Conservation (phyloP, 176 grass and related monocot genomes). For the Cenchrus purpureus region DNA sequence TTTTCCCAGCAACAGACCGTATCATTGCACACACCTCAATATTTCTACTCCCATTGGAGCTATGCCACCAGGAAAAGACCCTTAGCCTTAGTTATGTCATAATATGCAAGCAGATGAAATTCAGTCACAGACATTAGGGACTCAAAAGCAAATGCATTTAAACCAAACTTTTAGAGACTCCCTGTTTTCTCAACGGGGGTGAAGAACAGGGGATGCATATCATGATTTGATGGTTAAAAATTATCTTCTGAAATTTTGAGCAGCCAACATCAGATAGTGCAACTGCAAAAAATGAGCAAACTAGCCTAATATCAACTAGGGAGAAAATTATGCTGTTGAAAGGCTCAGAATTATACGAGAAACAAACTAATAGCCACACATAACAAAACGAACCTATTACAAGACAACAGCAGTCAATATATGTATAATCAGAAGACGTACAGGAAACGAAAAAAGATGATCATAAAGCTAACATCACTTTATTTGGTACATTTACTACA, state of each 20-base stretch:
- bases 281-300: neutral
- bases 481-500: neutral
- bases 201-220: too few species aligned
- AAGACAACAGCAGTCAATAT: conserved; percentile 18
- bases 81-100: too few species aligned
- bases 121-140: neutral
- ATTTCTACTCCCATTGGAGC: neutral
- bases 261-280: neutral
- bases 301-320: neutral
- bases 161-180: too few species aligned
- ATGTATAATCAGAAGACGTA: neutral
- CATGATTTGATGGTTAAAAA: too few species aligned
- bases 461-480: conserved; percentile 30
- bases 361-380: neutral
- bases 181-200: too few species aligned
- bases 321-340: conserved; percentile 11
- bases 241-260: neutral
- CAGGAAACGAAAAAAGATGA: neutral
- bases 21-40: neutral
- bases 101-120: neutral
- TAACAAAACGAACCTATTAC: conserved; percentile 4
- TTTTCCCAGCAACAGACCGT: neutral
- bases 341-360: neutral
- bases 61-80: too few species aligned
- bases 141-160: neutral